A percentile compares a stretch with the other conserved stretches of the same genome.
These are phyloP conservation scores for Canavalia gladiata DNA, from an alignment of 306 rosid species.

Conservation along the genomic window DNA sequence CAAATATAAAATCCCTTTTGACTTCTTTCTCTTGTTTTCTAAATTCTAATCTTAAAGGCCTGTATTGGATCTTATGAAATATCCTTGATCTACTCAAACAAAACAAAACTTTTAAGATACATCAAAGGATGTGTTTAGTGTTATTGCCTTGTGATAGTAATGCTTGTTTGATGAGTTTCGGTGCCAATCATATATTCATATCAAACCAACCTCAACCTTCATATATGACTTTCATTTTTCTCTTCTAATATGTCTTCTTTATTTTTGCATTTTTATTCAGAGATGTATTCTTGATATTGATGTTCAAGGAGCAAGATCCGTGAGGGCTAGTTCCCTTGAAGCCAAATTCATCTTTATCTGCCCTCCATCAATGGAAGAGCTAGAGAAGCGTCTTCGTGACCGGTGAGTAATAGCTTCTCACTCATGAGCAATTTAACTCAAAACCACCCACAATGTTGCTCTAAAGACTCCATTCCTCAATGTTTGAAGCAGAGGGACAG, in stretches of 20 bases:
- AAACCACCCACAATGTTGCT: conserved; percentile 9
- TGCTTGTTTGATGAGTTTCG: conserved; percentile 14
- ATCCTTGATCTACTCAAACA: not conserved
- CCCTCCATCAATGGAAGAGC: conserved; percentile 88
- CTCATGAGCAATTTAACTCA: conserved; percentile 10
- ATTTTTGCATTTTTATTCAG: conserved; percentile 56
- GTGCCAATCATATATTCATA: not conserved
- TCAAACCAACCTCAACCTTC: conserved; percentile 36
- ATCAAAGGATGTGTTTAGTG: conserved; percentile 10
- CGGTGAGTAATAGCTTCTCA: conserved; percentile 59
- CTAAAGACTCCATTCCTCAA: conserved; percentile 9
- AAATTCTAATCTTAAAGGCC: not conserved
- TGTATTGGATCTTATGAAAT: not conserved
- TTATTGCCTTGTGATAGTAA: not conserved
- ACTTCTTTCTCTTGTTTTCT: not conserved
- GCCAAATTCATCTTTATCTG: conserved; percentile 79
- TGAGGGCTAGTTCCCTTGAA: conserved; percentile 78
- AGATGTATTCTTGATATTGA: conserved; percentile 95
- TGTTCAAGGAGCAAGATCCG: conserved; percentile 93
- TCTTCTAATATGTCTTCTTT: not conserved
- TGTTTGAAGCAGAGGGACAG: conserved; percentile 68
- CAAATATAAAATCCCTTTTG: not conserved
- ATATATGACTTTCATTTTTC: conserved; percentile 6
- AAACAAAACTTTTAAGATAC: not conserved
- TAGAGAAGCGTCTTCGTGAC: conserved; percentile 92